Base-by-base conservation (phyloP, 2,329 filamentous ascomycete species). In the Claviceps pusilla region DNA sequence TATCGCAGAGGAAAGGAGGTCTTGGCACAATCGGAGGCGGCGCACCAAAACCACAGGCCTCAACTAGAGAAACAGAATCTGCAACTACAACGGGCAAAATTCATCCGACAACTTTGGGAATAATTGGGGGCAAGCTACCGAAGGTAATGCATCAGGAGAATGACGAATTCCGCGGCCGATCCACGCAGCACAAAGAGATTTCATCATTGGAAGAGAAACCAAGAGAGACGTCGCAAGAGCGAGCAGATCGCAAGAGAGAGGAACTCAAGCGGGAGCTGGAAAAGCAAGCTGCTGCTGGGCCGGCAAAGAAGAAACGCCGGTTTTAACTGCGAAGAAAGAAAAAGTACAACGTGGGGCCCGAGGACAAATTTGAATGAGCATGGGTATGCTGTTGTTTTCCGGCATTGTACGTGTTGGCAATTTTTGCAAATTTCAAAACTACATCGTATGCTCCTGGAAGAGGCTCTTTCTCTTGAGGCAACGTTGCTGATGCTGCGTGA, bases 301-400 rank as follows among this genome's bases (percentile, higher is more conserved):
- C 78, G 4, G 69, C 68, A 7, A 77, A 74, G 64, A 81, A 81
- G 68, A 80, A 78, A 65, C 69, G 78, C 47, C 76, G 71, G 51
- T 80, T 80, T 57, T 81, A 62, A 29, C 3, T 10, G 12, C 24
- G n/a, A 9, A 24, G 24, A 24, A 24, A 24, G 24, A 24, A 24
- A 7, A 41, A 39, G 10, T 24, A 37, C 5, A 24, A 39, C 16
- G n/a, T 14, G 24, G 43, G 28, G 16, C 24, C 19, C 9, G 31
- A 39, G 24, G 24, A 24, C 24, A 12, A 2, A 35, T 33, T 24
- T 9, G 37, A 29, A 10, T 33, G 29, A 12, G 29, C 14, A 48
- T n/a, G 19, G 19, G 29, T 48, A 33, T 47, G 35, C 37, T 41
- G 14, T 41, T 41, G 1, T 14, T 31, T 33, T 46, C 28, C 29